phyloP scores from a whole-genome alignment of 23 red algal species.

The Gracilaria domingensis region DNA sequence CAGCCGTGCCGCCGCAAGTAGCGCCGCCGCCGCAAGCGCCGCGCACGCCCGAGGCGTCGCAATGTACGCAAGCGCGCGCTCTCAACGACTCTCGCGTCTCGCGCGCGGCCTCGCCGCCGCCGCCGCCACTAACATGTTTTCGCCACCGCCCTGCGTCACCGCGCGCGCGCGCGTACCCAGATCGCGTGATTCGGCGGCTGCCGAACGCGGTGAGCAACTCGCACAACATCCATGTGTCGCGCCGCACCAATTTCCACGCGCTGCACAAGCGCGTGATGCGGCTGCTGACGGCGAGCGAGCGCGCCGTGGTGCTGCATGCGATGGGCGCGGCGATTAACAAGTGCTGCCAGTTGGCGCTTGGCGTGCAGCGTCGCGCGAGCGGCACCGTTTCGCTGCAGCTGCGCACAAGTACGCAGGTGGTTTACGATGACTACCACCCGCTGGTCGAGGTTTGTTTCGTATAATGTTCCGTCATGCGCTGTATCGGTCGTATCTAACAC shows the following conservation, averaged over 20 bases:
- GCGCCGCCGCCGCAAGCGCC: too few species aligned
- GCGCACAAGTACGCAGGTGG: slow-evolving; percentile 26
- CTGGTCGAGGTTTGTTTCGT: slow-evolving; percentile 41
- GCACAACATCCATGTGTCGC: slow-evolving; percentile 10
- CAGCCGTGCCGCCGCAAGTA: too few species aligned
- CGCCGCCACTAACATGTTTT: too few species aligned
- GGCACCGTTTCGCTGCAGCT: background rate
- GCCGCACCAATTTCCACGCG: background rate
- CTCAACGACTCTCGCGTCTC: too few species aligned
- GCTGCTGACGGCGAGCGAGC: background rate
- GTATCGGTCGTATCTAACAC: too few species aligned
- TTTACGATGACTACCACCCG: slow-evolving; percentile 52
- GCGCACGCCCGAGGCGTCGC: too few species aligned
- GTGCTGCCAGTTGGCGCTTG: slow-evolving; percentile 42
- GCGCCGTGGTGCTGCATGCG: slow-evolving; percentile 31
- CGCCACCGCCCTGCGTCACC: too few species aligned
- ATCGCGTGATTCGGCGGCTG: background rate
- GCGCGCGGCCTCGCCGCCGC: too few species aligned
- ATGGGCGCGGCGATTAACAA: slow-evolving; percentile 54
- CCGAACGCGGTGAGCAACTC: background rate
- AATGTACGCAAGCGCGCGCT: background rate
- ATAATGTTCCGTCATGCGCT: too few species aligned
- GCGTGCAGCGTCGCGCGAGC: background rate
- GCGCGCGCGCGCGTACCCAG: background rate
- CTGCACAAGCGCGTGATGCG: background rate